These are phyloP conservation scores for Casuarina glauca DNA, from an alignment of 306 rosid genomes.

Conservation along the genomic window DNA sequence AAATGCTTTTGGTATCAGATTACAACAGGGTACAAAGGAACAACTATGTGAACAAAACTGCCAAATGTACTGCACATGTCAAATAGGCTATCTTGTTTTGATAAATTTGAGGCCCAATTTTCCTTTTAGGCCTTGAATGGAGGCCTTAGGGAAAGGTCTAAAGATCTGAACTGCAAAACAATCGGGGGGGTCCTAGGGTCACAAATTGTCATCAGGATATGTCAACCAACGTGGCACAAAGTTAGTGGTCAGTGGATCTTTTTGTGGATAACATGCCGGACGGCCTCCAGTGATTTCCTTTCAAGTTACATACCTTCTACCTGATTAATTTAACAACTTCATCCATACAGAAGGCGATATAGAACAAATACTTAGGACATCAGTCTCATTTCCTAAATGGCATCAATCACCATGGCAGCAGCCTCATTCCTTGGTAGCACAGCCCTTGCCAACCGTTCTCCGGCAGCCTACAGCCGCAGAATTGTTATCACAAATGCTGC, in stretches of 20 bases:
- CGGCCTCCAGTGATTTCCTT: constrained; percentile 6
- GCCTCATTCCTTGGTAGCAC: constrained; percentile 36
- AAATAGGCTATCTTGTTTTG: neutral
- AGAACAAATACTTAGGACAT: neutral
- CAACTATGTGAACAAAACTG: neutral
- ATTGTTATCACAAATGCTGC: constrained; percentile 23
- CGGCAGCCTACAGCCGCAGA: constrained; percentile 3
- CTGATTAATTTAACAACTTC: constrained; percentile 10
- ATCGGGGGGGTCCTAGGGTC: constrained; percentile 20
- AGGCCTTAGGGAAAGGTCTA: neutral
- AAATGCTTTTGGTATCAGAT: neutral
- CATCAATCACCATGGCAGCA: constrained; percentile 49
- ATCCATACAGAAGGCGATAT: neutral
- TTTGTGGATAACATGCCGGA: constrained; percentile 37
- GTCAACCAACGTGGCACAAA: constrained; percentile 25
- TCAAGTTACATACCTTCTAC: constrained; percentile 1
- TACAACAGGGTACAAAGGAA: neutral
- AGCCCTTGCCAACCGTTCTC: constrained; percentile 2
- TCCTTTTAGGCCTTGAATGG: no score
- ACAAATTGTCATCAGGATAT: constrained; percentile 20
- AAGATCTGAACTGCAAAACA: neutral
- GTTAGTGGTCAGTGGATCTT: constrained; percentile 23
- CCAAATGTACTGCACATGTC: neutral
- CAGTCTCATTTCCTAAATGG: constrained; percentile 28
- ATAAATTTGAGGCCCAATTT: neutral